These are phyloP conservation scores for Fraxinus platypoda DNA, from an alignment of 305 asterid species.

Conservation along the genomic window DNA sequence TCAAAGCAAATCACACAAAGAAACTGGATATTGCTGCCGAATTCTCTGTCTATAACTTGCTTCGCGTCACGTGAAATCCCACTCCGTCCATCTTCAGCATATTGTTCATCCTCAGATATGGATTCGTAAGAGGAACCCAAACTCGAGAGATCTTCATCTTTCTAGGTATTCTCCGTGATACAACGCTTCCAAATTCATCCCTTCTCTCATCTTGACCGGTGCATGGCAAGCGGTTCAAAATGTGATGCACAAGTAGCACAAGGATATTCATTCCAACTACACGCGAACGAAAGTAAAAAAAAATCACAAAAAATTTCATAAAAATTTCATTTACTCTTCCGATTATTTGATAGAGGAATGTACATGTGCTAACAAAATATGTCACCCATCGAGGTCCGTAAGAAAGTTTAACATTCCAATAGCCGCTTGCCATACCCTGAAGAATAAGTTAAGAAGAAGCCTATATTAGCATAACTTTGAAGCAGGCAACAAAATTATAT, in stretches of 20 bases:
- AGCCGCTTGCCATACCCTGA: slow-evolving; percentile 46
- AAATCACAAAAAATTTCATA: slow-evolving; percentile 9
- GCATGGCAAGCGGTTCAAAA: slow-evolving; percentile 21
- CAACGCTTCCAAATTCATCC: slow-evolving; percentile 30
- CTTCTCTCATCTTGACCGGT: slow-evolving; percentile 29
- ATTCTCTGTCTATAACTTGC: slow-evolving; percentile 40
- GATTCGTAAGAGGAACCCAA: slow-evolving; percentile 56
- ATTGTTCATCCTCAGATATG: slow-evolving; percentile 44
- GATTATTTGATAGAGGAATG: slow-evolving; percentile 2
- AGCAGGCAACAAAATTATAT: background rate
- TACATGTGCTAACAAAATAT: slow-evolving; percentile 62
- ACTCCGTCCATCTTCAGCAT: slow-evolving; percentile 34
- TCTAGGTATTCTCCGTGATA: slow-evolving; percentile 47
- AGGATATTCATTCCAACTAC: slow-evolving; percentile 51
- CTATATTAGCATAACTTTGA: background rate
- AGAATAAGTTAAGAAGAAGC: slow-evolving; percentile 10
- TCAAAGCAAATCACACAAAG: slow-evolving; percentile 82
- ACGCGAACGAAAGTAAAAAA: background rate
- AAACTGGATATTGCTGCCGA: slow-evolving; percentile 28
- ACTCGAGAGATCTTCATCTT: slow-evolving; percentile 48
- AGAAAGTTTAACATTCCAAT: slow-evolving; percentile 53
- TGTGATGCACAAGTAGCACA: too few species aligned
- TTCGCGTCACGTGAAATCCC: slow-evolving; percentile 31
- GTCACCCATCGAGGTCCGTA: slow-evolving; percentile 75
- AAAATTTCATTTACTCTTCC: background rate